Evolutionary conservation across 2,329 filamentous ascomycete genomes (phyloP), one percentile per base, ranked within the genome.

Genomic region (Pyrenophora teres): DNA sequence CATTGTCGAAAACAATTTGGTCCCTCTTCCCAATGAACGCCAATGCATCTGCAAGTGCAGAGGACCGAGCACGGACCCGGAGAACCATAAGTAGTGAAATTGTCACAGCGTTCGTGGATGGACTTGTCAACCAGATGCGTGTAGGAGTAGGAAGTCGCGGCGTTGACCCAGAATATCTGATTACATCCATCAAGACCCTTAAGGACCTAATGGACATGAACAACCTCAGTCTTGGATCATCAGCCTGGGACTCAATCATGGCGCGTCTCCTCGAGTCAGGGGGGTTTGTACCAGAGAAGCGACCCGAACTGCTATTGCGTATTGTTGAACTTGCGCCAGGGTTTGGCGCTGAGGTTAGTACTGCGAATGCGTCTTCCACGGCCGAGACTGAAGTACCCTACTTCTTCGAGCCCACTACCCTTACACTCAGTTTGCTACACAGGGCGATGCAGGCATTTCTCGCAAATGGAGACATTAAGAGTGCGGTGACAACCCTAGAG

Each of bases 81-180:
- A 69, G 75, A 42, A 84, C 81, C 0, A 78, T 87, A 60, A 86
- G 83, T 61, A 75, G 76, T 36, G 84, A 87, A 67, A 77, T 86
- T 9, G 76, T 86, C 21, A 73, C 78, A 44, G 80, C 81, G 5
- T 77, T 84, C 35, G 71, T 84, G 25, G 81, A 84, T 59, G 80
- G 78, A 13, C 64, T 84, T 12, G 63, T 80, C 35, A 81, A 78
- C 52, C 62, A 67, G 10, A 64, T 79, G 36, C 76, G 75, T 46
- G 59, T 77, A 18, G 78, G 78, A 38, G 74, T 77, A 18, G 75
- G 75, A n/a, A 50, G 55, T 27, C 62, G 74, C 54, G 76, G 76
- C 27, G 75, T 60, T 54, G 63, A 56, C 46, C 70, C 68, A 31
- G 70, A 63, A 56, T 62, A 50, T n/a, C 63, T 73, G 46, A 62